Percentiles rank a stretch among this genome's conserved stretches.
These are phyloP conservation scores for Penicillium vulpinum DNA, from an alignment of 2,329 filamentous ascomycete species.

Conservation along the genomic window DNA sequence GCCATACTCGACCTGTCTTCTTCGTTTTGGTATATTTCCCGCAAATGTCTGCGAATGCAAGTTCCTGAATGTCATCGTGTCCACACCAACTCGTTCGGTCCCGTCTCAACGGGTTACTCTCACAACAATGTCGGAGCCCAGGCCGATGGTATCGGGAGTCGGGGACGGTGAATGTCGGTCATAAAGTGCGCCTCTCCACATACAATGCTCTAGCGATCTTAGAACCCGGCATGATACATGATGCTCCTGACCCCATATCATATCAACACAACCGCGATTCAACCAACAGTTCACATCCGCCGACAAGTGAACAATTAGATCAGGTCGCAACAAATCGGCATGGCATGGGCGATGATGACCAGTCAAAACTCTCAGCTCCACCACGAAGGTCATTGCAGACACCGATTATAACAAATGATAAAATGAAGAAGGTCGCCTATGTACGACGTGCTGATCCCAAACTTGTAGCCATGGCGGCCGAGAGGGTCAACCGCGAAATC, in stretches of 20 bases:
- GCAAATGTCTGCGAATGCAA: constrained; percentile 24
- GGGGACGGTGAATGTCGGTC: constrained; percentile 12
- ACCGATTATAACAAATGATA: neutral
- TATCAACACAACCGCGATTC: neutral
- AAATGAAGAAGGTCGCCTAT: constrained; percentile 5
- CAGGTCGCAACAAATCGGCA: neutral
- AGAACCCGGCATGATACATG: neutral
- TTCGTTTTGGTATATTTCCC: neutral
- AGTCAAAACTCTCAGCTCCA: neutral
- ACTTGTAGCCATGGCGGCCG: constrained; percentile 15
- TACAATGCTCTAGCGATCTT: constrained; percentile 3
- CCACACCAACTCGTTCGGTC: constrained; percentile 31
- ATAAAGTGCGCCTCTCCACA: constrained; percentile 9
- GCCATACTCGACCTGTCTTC: neutral
- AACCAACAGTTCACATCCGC: neutral
- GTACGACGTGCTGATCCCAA: constrained; percentile 7
- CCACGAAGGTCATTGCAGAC: neutral
- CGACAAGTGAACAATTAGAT: neutral
- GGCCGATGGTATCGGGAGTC: constrained; percentile 25
- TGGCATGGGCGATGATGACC: neutral
- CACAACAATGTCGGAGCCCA: constrained; percentile 18
- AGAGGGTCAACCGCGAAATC: constrained; percentile 21
- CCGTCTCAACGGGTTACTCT: constrained; percentile 31
- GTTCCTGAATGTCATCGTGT: constrained; percentile 41
- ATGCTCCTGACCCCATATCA: neutral